Conservation (phyloP, 192 early-diverging fungal genomes). For the Linnemannia hyalina region DNA sequence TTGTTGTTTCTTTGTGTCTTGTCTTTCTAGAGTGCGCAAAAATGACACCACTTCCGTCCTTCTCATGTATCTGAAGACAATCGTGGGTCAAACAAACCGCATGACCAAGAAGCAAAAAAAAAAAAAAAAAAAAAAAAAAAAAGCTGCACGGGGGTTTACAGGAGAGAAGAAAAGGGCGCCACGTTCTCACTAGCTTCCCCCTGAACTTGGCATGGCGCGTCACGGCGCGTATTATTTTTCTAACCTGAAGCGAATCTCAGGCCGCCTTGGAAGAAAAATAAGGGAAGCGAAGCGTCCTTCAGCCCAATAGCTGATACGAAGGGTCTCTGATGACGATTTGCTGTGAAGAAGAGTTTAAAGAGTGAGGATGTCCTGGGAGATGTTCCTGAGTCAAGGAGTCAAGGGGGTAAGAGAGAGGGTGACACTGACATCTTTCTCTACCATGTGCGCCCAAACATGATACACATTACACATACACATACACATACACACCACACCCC, state of each 20-base stretch:
- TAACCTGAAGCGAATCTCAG: neutral
- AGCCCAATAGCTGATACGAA: neutral
- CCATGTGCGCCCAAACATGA: neutral
- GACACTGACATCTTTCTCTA: neutral
- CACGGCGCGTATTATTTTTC: neutral
- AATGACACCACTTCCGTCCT: no score
- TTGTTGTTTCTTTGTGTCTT: neutral
- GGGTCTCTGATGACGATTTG: neutral
- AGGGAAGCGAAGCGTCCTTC: neutral
- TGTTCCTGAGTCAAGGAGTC: neutral
- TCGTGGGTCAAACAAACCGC: no score
- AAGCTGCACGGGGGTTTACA: neutral
- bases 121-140: no score
- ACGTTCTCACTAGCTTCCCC: neutral
- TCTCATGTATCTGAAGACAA: no score
- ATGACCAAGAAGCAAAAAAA: no score
- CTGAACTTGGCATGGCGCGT: neutral
- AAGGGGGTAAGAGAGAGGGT: neutral
- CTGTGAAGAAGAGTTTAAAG: neutral
- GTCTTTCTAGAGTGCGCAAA: neutral
- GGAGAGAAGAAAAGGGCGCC: neutral
- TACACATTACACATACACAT: neutral
- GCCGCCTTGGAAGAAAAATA: neutral
- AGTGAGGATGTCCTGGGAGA: neutral
- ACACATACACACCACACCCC: neutral